phyloP scores from a whole-genome alignment of 163 green algal species.

The Scenedesmus sp. region DNA sequence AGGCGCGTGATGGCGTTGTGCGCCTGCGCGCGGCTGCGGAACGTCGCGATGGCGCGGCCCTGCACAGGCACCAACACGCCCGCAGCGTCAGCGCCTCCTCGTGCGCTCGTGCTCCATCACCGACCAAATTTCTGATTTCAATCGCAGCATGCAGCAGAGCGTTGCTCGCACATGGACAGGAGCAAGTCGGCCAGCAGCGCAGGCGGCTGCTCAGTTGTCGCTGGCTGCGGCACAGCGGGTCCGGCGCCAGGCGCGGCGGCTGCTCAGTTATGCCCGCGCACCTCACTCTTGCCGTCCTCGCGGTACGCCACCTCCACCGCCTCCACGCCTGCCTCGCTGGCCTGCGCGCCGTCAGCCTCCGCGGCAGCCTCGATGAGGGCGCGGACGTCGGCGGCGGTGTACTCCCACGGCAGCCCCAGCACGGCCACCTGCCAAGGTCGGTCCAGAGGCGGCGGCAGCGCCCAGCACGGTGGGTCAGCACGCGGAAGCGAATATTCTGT shows the following conservation, averaged over 20 bases:
- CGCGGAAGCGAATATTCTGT: too few relatives aligned
- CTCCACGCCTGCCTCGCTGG: conserved; percentile 20
- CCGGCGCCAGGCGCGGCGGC: too few relatives aligned
- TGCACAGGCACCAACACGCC: background rate
- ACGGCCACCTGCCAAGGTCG: conserved; percentile 33
- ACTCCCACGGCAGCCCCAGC: conserved; percentile 57
- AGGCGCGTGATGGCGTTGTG: conserved; percentile 44
- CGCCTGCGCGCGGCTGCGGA: conserved; percentile 31
- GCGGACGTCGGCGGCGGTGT: conserved; percentile 46
- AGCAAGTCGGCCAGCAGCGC: too few relatives aligned
- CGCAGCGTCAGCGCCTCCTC: too few relatives aligned
- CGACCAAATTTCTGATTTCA: too few relatives aligned
- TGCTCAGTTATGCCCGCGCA: too few relatives aligned
- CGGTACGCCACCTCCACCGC: conserved; percentile 50
- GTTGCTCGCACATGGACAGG: too few relatives aligned
- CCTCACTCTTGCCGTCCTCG: conserved; percentile 57
- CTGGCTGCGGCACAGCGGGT: too few relatives aligned
- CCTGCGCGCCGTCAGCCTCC: conserved; percentile 10
- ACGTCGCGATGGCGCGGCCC: conserved; percentile 23
- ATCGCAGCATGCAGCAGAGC: too few relatives aligned
- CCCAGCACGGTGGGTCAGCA: too few relatives aligned
- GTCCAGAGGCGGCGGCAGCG: background rate
- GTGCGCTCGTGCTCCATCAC: too few relatives aligned
- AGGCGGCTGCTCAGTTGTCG: too few relatives aligned
- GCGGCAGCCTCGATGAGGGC: conserved; percentile 45